These are phyloP conservation scores for Talaromyces sp. DNA, from an alignment of 2,329 filamentous ascomycete species.

Conservation along the genomic window DNA sequence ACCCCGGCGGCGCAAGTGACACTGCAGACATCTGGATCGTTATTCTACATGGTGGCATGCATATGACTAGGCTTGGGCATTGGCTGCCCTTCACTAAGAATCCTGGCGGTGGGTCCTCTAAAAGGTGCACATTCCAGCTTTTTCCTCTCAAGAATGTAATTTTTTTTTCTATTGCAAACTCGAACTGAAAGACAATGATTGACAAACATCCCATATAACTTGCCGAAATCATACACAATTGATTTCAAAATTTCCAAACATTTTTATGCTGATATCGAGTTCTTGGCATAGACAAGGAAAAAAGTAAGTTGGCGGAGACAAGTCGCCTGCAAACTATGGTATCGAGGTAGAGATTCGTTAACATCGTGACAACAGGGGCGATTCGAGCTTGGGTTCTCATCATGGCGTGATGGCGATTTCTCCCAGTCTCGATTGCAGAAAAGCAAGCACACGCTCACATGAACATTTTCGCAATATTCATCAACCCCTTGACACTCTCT, in stretches of 20 bases:
- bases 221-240: background rate
- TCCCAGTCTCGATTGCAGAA: background rate
- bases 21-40: too few relatives aligned
- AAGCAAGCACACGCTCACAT: slow-evolving; percentile 14
- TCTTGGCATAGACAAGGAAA: background rate
- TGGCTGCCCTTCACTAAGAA: background rate
- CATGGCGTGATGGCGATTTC: background rate
- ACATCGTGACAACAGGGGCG: background rate
- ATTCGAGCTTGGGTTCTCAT: background rate
- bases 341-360: background rate
- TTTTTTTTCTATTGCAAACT: background rate
- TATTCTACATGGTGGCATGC: background rate
- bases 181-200: too few relatives aligned
- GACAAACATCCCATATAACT: background rate
- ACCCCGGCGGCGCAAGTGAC: too few relatives aligned
- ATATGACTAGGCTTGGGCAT: background rate
- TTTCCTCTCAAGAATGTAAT: background rate
- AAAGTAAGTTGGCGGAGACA: background rate
- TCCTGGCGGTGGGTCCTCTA: background rate
- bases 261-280: background rate
- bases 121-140: background rate
- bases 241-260: background rate
- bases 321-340: background rate
- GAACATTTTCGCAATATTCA: slow-evolving; percentile 34
- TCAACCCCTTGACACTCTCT: slow-evolving; percentile 24